Evolutionary conservation across 768 basidiomycete genomes (phyloP).

Genomic region (Rubroboletus satanas): DNA sequence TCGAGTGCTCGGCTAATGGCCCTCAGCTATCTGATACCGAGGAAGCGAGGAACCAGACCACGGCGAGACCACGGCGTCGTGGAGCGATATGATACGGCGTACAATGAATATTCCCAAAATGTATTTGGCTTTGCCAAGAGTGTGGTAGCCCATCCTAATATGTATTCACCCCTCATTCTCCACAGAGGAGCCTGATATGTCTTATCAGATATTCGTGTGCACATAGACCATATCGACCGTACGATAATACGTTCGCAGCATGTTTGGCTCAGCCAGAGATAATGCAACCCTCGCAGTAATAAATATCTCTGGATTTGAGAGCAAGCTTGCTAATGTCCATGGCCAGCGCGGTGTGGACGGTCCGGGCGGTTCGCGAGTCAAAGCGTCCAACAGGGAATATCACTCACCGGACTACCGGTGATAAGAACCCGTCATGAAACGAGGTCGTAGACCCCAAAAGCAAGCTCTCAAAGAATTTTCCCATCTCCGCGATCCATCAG

Average conservation of each 20-base stretch:
- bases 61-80: not conserved
- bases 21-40: not conserved
- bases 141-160: not conserved
- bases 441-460: not conserved
- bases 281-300: not conserved
- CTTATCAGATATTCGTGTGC: not conserved
- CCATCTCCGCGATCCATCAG: not conserved
- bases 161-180: not conserved
- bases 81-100: not conserved
- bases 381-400: not conserved
- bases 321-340: not conserved
- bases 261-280: not conserved
- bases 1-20: not conserved
- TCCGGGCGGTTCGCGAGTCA: not conserved
- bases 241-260: not conserved
- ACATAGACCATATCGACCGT: not conserved
- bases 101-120: not conserved
- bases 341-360: not conserved
- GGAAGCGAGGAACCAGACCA: not conserved
- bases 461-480: not conserved
- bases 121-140: not conserved
- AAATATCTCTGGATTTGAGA: not conserved
- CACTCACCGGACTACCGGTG: not conserved
- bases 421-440: not conserved
- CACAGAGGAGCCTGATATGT: not conserved